A percentile compares a stretch with the other conserved stretches of the same genome.
Conservation (phyloP, 208 protist genomes). For the Porcisia hertigi region DNA sequence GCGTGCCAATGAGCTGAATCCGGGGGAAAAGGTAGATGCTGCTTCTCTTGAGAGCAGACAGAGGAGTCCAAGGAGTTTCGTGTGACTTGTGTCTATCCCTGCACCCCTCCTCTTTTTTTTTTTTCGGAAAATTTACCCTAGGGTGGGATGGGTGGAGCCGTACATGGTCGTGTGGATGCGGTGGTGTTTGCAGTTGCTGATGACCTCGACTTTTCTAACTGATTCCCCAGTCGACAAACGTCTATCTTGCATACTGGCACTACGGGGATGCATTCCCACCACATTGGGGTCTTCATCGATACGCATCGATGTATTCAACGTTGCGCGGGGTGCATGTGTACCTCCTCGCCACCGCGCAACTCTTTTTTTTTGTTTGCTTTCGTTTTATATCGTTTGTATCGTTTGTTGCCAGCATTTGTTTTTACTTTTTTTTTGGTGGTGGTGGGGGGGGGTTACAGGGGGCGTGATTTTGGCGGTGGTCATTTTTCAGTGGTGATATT, state of each 20-base stretch:
- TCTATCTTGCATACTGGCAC: background rate
- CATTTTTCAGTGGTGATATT: too few relatives aligned
- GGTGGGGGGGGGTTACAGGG: too few relatives aligned
- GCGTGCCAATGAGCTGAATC: background rate
- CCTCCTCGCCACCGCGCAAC: slow-evolving; percentile 15
- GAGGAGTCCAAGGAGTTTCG: background rate
- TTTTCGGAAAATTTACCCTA: background rate
- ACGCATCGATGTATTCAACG: too few relatives aligned
- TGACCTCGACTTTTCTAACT: background rate
- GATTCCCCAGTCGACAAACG: background rate
- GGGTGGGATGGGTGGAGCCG: too few relatives aligned
- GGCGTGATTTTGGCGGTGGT: background rate
- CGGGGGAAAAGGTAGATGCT: background rate
- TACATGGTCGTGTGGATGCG: background rate
- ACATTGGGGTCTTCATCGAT: too few relatives aligned
- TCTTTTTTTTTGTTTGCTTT: background rate
- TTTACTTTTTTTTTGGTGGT: too few relatives aligned
- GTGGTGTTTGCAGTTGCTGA: background rate
- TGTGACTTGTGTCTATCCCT: background rate
- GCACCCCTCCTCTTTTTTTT: background rate
- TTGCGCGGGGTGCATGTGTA: background rate
- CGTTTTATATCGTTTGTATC: background rate
- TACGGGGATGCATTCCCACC: background rate
- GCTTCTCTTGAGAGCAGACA: too few relatives aligned
- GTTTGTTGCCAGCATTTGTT: background rate